Base-by-base conservation (phyloP, 768 basidiomycete species). In the Chlorophyllum brunneum region DNA sequence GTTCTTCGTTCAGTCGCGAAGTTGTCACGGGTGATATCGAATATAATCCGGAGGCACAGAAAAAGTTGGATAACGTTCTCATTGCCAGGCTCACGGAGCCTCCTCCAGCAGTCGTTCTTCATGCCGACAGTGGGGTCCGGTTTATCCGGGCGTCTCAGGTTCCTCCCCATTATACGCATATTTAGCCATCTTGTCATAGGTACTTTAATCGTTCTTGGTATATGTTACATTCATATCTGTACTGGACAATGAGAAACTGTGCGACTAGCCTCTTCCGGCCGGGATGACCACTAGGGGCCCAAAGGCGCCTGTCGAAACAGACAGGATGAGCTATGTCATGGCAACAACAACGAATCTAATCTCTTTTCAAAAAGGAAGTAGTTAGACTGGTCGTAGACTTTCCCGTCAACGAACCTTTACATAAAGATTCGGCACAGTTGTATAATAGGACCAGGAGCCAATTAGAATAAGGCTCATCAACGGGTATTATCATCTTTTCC, bases 11-110 rank as follows among this genome's bases (percentile, higher is more conserved):
- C 31, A 51, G 49, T 20, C 49, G 31, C 15, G 49, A 43, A 22
- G 30, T 51, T 22, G 49, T 51, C 8, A 51, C 49, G n/a, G 49
- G 49, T n/a, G 49, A 51, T 42, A 33, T 51, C 7, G 49, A 51
- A 41, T 51, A 51, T 15, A 51, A 51, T 26, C 49, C 40, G 2
- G 49, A 51, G 42, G 40, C 40, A 10, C 39, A 51, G 31, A 51
- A 51, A 34, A 51, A 51, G 40, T 18, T 51, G 40, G 49, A 51
- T 2, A n/a, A 22, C 22, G 31, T 15, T 13, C 18, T 15, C 9
- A 24, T 23, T 13, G 11, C 18, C 15, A 16, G n/a, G 22, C 6
- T 36, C 18, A 36, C 23, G 18, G 40, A 37, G 8, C 49, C 49
- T 42, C 40, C 40, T n/a, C 27, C 30, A 3, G 49, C 49, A 5